Conservation (phyloP, 1,139 yeast species). For the Cylindricascospora bacillispora region DNA sequence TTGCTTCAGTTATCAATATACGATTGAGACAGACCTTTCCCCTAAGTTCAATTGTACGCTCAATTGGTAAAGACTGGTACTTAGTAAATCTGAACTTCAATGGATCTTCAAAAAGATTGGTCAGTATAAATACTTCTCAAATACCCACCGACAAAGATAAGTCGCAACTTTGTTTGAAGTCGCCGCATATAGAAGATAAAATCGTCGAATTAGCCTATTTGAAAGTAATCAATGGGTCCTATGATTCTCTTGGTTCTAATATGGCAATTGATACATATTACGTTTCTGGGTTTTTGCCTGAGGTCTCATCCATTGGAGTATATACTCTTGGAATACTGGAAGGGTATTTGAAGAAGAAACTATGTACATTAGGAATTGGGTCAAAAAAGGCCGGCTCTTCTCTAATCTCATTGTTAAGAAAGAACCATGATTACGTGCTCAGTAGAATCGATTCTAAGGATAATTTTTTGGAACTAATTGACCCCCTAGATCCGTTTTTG, state of each 20-base stretch:
- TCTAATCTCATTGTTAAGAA: constrained; percentile 26
- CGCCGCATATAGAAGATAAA: constrained; percentile 30
- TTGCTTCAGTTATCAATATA: constrained; percentile 43
- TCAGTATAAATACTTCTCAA: constrained; percentile 37
- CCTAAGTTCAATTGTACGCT: constrained; percentile 2
- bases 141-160: constrained; percentile 12
- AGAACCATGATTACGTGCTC: constrained; percentile 63
- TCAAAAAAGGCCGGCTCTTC: constrained; percentile 37
- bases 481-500: constrained; percentile 37
- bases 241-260: constrained; percentile 63
- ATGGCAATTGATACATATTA: constrained; percentile 61
- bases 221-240: constrained; percentile 47
- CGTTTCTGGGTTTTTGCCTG: constrained; percentile 67
- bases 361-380: constrained; percentile 50
- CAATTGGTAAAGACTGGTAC: constrained; percentile 24
- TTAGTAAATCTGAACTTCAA: constrained; percentile 38
- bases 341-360: constrained; percentile 26
- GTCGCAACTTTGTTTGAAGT: constrained; percentile 10
- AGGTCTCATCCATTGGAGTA: constrained; percentile 30
- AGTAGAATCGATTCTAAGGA: constrained; percentile 25
- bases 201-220: constrained; percentile 70
- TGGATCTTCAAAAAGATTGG: constrained; percentile 43
- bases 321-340: constrained; percentile 24
- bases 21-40: constrained; percentile 1
- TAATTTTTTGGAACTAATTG: constrained; percentile 31